These are phyloP conservation scores for Serpula lacrymans DNA, from an alignment of 768 basidiomycete species.

Conservation along the genomic window DNA sequence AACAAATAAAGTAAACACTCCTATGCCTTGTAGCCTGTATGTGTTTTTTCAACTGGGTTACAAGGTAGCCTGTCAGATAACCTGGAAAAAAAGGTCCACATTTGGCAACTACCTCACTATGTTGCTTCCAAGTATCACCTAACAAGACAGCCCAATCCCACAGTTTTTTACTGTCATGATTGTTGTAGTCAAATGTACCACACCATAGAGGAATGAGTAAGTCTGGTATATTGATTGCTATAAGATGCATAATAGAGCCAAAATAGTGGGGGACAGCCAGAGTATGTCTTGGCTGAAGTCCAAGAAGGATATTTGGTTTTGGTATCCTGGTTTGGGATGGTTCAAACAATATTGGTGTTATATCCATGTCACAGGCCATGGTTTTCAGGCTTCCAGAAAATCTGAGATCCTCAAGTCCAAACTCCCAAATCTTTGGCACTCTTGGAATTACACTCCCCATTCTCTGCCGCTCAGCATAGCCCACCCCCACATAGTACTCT, in stretches of 20 bases:
- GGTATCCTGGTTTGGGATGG: slow-evolving; percentile 32
- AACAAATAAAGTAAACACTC: slow-evolving; percentile 10
- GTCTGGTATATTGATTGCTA: slow-evolving; percentile 21
- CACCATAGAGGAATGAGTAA: slow-evolving; percentile 21
- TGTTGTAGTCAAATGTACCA: slow-evolving; percentile 11
- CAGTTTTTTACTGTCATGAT: slow-evolving; percentile 6
- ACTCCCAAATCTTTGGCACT: no score
- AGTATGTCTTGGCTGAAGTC: slow-evolving; percentile 15
- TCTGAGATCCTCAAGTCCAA: no score
- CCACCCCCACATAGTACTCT: no score
- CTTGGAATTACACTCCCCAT: no score
- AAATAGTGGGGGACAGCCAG: slow-evolving; percentile 34
- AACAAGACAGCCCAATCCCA: slow-evolving; percentile 21
- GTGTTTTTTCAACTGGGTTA: slow-evolving; percentile 14
- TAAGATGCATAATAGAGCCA: slow-evolving; percentile 38
- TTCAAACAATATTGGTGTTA: slow-evolving; percentile 25
- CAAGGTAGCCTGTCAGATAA: slow-evolving; percentile 15
- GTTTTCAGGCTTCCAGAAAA: slow-evolving; percentile 20
- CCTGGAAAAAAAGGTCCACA: slow-evolving; percentile 8
- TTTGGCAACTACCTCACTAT: slow-evolving; percentile 14
- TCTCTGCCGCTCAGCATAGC: no score
- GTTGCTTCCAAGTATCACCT: slow-evolving; percentile 14
- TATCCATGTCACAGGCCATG: slow-evolving; percentile 16
- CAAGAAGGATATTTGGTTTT: slow-evolving; percentile 34
- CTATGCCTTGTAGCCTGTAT: slow-evolving; percentile 15